Conservation (phyloP, 192 early-diverging fungal genomes). For the Geranomyces michiganensis region DNA sequence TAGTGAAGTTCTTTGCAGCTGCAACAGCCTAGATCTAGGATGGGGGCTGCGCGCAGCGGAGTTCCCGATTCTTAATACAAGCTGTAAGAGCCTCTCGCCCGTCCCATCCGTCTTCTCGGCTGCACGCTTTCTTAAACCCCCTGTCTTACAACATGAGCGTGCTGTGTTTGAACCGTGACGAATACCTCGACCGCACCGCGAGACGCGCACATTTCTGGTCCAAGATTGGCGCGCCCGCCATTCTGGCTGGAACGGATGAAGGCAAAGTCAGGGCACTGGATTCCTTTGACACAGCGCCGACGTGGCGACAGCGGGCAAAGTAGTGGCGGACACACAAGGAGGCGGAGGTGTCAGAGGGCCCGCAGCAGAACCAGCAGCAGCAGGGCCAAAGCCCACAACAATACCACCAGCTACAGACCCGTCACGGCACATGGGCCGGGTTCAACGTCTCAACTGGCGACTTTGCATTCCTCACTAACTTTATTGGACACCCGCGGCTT, state of each 20-base stretch:
- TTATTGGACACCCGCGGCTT: constrained; percentile 23
- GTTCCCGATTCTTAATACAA: too few species aligned
- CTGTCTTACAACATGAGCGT: constrained; percentile 15
- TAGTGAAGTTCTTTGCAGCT: too few species aligned
- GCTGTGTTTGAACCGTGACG: constrained; percentile 45
- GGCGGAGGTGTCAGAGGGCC: neutral
- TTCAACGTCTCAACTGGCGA: constrained; percentile 25
- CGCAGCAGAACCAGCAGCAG: neutral
- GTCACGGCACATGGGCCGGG: constrained; percentile 46
- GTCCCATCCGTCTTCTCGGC: neutral
- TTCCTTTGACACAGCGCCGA: neutral
- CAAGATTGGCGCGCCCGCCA: constrained; percentile 17
- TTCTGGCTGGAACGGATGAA: constrained; percentile 43
- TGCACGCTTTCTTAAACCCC: neutral
- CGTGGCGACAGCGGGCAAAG: neutral
- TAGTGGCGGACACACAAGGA: neutral
- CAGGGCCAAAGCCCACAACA: neutral
- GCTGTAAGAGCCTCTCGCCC: constrained; percentile 16
- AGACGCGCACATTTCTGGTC: constrained; percentile 36
- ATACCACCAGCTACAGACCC: neutral
- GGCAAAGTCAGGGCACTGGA: constrained; percentile 23
- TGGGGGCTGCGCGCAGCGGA: too few species aligned
- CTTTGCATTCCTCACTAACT: constrained; percentile 49
- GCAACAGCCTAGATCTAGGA: too few species aligned
- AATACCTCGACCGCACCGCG: constrained; percentile 43